Conservation (phyloP, 768 basidiomycete genomes). For the Serpula lacrymans region DNA sequence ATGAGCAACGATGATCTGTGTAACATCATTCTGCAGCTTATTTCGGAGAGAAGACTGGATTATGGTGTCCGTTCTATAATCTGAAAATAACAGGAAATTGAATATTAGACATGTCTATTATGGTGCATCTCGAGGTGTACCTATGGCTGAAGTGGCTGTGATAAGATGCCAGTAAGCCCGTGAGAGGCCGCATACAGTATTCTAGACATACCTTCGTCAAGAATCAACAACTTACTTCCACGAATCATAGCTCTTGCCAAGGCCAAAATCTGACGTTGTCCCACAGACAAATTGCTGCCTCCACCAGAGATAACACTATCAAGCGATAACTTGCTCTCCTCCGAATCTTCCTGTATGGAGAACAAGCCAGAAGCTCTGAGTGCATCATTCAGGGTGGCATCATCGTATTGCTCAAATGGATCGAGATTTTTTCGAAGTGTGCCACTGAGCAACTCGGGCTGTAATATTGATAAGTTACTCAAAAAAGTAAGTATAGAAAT, state of each 20-base stretch:
- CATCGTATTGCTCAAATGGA: constrained; percentile 54
- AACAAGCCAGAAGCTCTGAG: constrained; percentile 46
- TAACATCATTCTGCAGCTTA: constrained; percentile 39
- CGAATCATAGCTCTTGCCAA: constrained; percentile 58
- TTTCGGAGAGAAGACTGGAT: constrained; percentile 56
- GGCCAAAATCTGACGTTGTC: constrained; percentile 58
- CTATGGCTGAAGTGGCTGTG: constrained; percentile 46
- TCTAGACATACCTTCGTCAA: constrained; percentile 46
- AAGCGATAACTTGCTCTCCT: constrained; percentile 37
- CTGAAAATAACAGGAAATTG: constrained; percentile 20
- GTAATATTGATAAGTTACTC: background rate
- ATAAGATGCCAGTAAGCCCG: background rate
- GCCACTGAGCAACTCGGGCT: constrained; percentile 53
- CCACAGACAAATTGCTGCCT: constrained; percentile 49
- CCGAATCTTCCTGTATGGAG: constrained; percentile 34
- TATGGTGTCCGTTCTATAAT: constrained; percentile 53
- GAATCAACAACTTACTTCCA: constrained; percentile 52
- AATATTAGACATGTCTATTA: background rate
- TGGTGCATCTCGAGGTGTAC: constrained; percentile 12
- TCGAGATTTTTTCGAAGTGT: constrained; percentile 59
- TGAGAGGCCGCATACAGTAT: background rate
- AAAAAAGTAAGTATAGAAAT: constrained; percentile 1
- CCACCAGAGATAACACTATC: constrained; percentile 44
- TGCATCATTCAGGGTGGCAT: constrained; percentile 46
- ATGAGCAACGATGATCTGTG: constrained; percentile 58